phyloP scores from a whole-genome alignment of 306 rosid species.

The Gastrolobium bilobum region DNA sequence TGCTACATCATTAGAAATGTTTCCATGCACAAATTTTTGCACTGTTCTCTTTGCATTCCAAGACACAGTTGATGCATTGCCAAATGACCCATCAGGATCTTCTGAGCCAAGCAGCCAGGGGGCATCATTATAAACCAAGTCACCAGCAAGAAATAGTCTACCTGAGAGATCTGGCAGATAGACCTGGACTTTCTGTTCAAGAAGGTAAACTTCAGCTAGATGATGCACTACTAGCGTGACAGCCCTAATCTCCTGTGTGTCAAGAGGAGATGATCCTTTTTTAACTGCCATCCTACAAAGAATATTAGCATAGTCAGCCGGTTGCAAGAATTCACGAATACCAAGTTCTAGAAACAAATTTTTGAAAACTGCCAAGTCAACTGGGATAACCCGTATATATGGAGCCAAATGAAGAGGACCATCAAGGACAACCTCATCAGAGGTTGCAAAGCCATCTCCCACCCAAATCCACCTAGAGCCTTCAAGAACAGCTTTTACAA shows the following conservation, averaged over 20 bases:
- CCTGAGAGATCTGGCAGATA: conserved; percentile 88
- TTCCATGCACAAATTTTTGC: conserved; percentile 96
- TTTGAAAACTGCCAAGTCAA: conserved; percentile 94
- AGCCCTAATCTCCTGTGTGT: conserved; percentile 84
- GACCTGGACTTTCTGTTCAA: conserved; percentile 69
- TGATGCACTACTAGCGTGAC: conserved; percentile 88
- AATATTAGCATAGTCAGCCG: conserved; percentile 81
- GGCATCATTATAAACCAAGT: conserved; percentile 94
- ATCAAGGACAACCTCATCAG: conserved; percentile 92
- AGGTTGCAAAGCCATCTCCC: conserved; percentile 96
- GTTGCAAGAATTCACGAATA: conserved; percentile 80
- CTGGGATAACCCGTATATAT: conserved; percentile 92
- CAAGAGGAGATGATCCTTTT: conserved; percentile 89
- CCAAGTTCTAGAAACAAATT: conserved; percentile 83
- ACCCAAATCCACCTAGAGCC: conserved; percentile 98
- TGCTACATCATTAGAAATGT: conserved; percentile 94
- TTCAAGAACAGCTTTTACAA: conserved; percentile 97
- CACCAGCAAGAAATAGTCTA: conserved; percentile 75
- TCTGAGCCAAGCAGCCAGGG: conserved; percentile 96
- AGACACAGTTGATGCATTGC: conserved; percentile 59
- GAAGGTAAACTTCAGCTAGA: conserved; percentile 82
- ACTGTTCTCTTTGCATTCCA: conserved; percentile 72
- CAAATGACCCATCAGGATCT: conserved; percentile 69
- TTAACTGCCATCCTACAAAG: conserved; percentile 81
- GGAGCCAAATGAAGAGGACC: conserved; percentile 98